A percentile compares a stretch with the other conserved stretches of the same genome.
These are phyloP conservation scores for Eragrostis curvula DNA, from an alignment of 176 grass and related monocot genomes.

Conservation along the genomic window DNA sequence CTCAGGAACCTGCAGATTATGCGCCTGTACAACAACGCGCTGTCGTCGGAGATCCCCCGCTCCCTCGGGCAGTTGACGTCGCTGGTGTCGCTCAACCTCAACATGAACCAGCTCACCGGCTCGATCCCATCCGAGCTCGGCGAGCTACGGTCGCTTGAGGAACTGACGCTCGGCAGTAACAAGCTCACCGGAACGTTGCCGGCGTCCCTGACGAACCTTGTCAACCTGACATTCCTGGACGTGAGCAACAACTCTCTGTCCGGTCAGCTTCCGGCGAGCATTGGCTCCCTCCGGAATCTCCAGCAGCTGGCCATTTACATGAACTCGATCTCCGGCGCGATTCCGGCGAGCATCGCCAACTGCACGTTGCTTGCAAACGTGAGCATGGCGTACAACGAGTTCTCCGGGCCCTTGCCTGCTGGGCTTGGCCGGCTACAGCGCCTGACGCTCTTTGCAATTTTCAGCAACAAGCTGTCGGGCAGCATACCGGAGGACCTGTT, in stretches of 20 bases:
- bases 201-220: constrained; percentile 57
- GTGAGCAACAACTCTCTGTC: constrained; percentile 71
- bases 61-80: constrained; percentile 57
- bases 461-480: constrained; percentile 36
- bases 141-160: constrained; percentile 51
- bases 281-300: constrained; percentile 61
- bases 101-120: constrained; percentile 57
- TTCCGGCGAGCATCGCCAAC: constrained; percentile 76
- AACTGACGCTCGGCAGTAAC: constrained; percentile 57
- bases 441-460: constrained; percentile 50
- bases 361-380: constrained; percentile 65
- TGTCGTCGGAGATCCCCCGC: constrained; percentile 66
- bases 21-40: constrained; percentile 53
- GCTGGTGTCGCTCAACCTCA: constrained; percentile 43
- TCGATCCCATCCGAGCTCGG: constrained; percentile 74
- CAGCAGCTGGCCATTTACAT: constrained; percentile 10
- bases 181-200: constrained; percentile 60
- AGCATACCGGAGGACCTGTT: constrained; percentile 71
- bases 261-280: constrained; percentile 58
- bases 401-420: constrained; percentile 57
- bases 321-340: constrained; percentile 59
- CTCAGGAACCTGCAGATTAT: constrained; percentile 45
- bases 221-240: constrained; percentile 58
- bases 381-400: constrained; percentile 58
- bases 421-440: constrained; percentile 58